Evolutionary conservation across 805 yeast genomes (phyloP), one percentile per base, ranked within the genome.

Genomic region (Dipodascus albidus): DNA sequence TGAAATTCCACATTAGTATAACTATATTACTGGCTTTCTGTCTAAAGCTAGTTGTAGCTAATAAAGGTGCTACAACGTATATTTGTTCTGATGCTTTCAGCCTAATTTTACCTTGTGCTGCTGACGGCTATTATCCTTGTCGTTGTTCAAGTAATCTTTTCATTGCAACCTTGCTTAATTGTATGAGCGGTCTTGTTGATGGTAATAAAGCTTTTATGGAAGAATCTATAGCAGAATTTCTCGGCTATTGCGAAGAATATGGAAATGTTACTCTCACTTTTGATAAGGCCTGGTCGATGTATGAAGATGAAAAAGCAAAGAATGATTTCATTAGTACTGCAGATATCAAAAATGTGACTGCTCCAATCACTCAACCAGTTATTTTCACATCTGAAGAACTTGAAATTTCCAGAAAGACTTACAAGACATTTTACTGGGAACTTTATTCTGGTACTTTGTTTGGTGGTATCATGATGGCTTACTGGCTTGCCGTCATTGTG

Each of bases 401-500:
- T 9, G 23, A 47, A 3, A 11, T 23, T 9, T 21, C 14, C 19
- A 15, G 14, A 6, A 47, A 47, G n/a, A 47, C 49, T 4, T 9
- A 11, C n/a, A 47, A n/a, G 23, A 47, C 49, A 20, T 47, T 15
- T 15, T 21, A 22, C 19, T 47, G 31, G 24, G 27, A 47, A 23
- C 6, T 47, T n/a, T 47, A 21, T 23, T 21, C 49, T 14, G 49
- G 49, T 6, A 47, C 49, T 22, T 19, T 47, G 19, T 47, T 47
- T n/a, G 49, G 49, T 14, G 49, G 49, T 4, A 47, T 47, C 6
- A 47, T 23, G n/a, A 15, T 47, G n/a, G 49, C 49, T 14, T 47
- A 47, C 23, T 47, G 49, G 49, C 19, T 14, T 9, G 14, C 19
- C 4, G 49, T 47, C 3, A 21, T 47, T 14, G 27, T 14, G 8